Percentiles rank a stretch among this genome's conserved stretches.
phyloP scores from a whole-genome alignment of 2,329 filamentous ascomycete species.

The Macrophomina phaseolina region DNA sequence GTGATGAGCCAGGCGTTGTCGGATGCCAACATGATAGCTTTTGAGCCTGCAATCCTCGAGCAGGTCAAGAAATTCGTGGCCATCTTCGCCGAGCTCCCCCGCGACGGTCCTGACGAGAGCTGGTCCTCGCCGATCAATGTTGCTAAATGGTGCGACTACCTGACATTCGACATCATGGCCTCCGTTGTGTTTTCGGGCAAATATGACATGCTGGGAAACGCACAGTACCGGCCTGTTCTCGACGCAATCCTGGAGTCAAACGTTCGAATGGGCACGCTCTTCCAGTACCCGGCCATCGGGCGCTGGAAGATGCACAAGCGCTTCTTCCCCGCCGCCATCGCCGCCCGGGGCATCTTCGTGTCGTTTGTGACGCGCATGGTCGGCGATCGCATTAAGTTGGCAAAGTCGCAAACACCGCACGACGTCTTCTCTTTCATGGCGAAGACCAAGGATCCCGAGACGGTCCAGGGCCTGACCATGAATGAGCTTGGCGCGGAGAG shows the following conservation, averaged over 20 bases:
- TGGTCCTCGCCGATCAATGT: constrained; percentile 11
- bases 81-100: constrained; percentile 14
- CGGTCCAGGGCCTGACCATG: constrained; percentile 50
- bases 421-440: constrained; percentile 57
- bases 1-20: constrained; percentile 55
- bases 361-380: constrained; percentile 18
- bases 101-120: not conserved
- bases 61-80: constrained; percentile 15
- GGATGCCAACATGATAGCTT: constrained; percentile 48
- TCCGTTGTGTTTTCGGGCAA: constrained; percentile 54
- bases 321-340: constrained; percentile 19
- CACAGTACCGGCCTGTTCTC: constrained; percentile 50
- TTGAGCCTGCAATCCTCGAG: constrained; percentile 16
- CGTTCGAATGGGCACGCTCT: constrained; percentile 19
- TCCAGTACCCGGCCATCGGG: constrained; percentile 17
- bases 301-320: constrained; percentile 14
- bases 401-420: constrained; percentile 29
- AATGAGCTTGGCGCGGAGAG: constrained; percentile 57
- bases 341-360: constrained; percentile 18
- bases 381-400: constrained; percentile 6
- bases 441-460: constrained; percentile 54
- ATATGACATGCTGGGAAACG: constrained; percentile 51
- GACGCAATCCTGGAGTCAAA: constrained; percentile 46
- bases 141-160: constrained; percentile 23
- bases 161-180: constrained; percentile 60